phyloP scores from a whole-genome alignment of 1,284 basidiomycete species.

The Retiboletus fuscus region DNA sequence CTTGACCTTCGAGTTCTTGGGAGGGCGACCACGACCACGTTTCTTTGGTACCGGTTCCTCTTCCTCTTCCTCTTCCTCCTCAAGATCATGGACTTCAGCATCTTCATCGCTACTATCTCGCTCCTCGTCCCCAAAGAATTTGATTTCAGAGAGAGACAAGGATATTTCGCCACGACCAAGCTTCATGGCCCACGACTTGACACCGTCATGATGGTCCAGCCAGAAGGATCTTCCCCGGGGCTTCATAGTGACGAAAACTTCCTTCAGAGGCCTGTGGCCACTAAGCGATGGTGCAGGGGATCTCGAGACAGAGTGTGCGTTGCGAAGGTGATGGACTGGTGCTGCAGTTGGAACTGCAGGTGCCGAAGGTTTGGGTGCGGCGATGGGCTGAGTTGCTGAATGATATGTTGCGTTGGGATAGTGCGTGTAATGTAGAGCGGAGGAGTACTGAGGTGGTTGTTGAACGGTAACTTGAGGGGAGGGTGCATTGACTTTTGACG shows the following conservation, averaged over 20 bases:
- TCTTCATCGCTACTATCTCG: conserved; percentile 64
- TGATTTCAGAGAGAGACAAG: conserved; percentile 64
- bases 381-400: conserved; percentile 43
- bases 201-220: conserved; percentile 71
- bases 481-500: conserved; percentile 46
- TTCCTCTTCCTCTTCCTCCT: conserved; percentile 59
- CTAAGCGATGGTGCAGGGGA: conserved; percentile 60
- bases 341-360: conserved; percentile 27
- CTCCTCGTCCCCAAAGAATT: conserved; percentile 61
- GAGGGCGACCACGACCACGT: conserved; percentile 49
- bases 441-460: conserved; percentile 44
- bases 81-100: conserved; percentile 50
- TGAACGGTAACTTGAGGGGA: conserved; percentile 48
- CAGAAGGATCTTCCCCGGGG: conserved; percentile 67
- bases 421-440: conserved; percentile 48
- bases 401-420: conserved; percentile 63
- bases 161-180: conserved; percentile 65
- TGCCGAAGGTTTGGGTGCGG: conserved; percentile 40
- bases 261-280: conserved; percentile 60
- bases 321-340: conserved; percentile 37
- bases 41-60: conserved; percentile 55
- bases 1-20: conserved; percentile 50
- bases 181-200: conserved; percentile 74
- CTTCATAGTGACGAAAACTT: conserved; percentile 63
- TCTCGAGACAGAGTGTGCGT: conserved; percentile 51